Conservation (phyloP, 495 filamentous ascomycete genomes). For the Choiromyces venosus region DNA sequence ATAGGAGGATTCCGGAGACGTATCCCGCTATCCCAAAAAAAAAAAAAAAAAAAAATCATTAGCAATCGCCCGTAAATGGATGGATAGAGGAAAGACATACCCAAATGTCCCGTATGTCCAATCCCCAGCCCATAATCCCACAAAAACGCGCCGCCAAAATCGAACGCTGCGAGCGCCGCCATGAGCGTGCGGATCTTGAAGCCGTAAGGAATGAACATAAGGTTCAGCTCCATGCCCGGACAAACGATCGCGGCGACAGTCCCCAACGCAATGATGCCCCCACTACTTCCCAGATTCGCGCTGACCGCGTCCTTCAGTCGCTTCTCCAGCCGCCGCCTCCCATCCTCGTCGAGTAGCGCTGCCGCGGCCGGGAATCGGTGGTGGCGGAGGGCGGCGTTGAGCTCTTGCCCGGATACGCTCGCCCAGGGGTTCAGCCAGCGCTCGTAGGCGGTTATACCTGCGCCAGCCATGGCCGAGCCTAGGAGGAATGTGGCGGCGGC, state of each 20-base stretch:
- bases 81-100: slow-evolving; percentile 9
- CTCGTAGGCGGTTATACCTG: background rate
- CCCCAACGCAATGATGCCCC: slow-evolving; percentile 10
- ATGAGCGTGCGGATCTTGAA: slow-evolving; percentile 22
- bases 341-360: background rate
- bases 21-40: background rate
- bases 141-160: slow-evolving; percentile 28
- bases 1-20: slow-evolving; percentile 1
- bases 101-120: slow-evolving; percentile 32
- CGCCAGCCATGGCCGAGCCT: background rate
- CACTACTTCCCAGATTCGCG: background rate
- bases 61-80: background rate
- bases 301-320: background rate
- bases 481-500: slow-evolving; percentile 12
- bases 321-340: background rate
- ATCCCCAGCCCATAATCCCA: slow-evolving; percentile 32
- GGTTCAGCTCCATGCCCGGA: slow-evolving; percentile 19
- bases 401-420: background rate
- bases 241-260: slow-evolving; percentile 30
- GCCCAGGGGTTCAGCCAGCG: slow-evolving; percentile 5
- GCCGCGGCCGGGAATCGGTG: background rate
- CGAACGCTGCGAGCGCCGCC: slow-evolving; percentile 17
- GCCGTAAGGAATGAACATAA: slow-evolving; percentile 27
- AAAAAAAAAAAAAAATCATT: too few species aligned
- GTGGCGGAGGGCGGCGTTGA: background rate